Evolutionary conservation across 768 basidiomycete genomes (phyloP).

Genomic region (Aureoboletus auriporus): DNA sequence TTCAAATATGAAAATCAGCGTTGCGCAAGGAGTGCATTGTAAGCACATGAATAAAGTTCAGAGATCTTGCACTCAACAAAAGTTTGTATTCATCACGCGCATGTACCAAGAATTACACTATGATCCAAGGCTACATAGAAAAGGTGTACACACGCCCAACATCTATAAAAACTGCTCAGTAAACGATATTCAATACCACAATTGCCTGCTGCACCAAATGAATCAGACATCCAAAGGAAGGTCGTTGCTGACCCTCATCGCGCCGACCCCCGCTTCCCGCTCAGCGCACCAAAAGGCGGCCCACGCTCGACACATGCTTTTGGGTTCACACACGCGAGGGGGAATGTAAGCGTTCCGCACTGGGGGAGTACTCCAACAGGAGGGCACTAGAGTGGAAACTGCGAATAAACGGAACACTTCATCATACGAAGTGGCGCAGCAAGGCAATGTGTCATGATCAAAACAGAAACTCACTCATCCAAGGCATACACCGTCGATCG

Average conservation of each 20-base stretch:
- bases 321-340: constrained; percentile 71
- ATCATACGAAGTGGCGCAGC: constrained; percentile 38
- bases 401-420: constrained; percentile 74
- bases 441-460: constrained; percentile 2
- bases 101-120: too few relatives aligned
- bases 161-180: constrained; percentile 13
- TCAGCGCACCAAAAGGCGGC: constrained; percentile 69
- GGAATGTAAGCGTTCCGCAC: constrained; percentile 66
- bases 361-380: constrained; percentile 67
- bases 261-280: constrained; percentile 68
- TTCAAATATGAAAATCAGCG: too few relatives aligned
- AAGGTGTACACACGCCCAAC: too few relatives aligned
- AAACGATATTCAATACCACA: background rate
- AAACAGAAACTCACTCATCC: constrained; percentile 22
- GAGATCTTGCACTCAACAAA: too few relatives aligned
- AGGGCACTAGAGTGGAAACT: constrained; percentile 83
- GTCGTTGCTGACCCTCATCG: constrained; percentile 62
- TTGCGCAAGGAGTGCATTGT: too few relatives aligned
- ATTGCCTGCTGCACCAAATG: constrained; percentile 26
- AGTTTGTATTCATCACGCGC: too few relatives aligned
- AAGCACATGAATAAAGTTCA: too few relatives aligned
- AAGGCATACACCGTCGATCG: background rate
- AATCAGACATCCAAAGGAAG: constrained; percentile 92
- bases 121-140: background rate
- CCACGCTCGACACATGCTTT: constrained; percentile 57